Conservation (phyloP, 208 protist species). For the Leishmania amazonensis region DNA sequence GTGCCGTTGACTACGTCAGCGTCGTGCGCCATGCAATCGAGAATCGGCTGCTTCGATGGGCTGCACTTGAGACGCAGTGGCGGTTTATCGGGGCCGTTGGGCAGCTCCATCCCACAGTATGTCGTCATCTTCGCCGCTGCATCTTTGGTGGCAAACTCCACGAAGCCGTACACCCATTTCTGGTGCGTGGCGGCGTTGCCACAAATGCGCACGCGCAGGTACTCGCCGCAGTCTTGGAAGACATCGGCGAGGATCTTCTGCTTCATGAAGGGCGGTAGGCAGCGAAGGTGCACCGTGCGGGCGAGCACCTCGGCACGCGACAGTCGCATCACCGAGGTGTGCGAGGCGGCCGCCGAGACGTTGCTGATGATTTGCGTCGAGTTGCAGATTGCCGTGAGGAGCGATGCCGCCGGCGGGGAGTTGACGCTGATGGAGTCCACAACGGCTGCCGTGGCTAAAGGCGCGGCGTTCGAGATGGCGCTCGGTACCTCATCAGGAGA, state of each 20-base stretch:
- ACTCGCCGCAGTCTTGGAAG: slow-evolving; percentile 42
- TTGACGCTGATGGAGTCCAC: not conserved
- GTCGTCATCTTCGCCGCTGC: slow-evolving; percentile 42
- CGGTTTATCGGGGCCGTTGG: slow-evolving; percentile 42
- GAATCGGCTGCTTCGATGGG: slow-evolving; percentile 55
- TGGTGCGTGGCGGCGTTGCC: slow-evolving; percentile 44
- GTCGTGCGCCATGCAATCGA: slow-evolving; percentile 62
- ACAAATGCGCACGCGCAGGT: slow-evolving; percentile 52
- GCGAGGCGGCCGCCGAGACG: slow-evolving; percentile 8
- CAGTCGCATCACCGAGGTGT: slow-evolving; percentile 11
- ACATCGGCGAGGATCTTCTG: slow-evolving; percentile 55
- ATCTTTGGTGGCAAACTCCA: slow-evolving; percentile 45
- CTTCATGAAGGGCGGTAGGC: slow-evolving; percentile 48
- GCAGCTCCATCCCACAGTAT: slow-evolving; percentile 49
- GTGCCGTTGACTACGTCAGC: slow-evolving; percentile 40
- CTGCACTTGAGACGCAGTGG: slow-evolving; percentile 63
- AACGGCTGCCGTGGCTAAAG: not conserved
- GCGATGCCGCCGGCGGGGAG: not conserved
- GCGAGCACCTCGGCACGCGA: slow-evolving; percentile 33
- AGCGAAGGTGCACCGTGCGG: slow-evolving; percentile 61
- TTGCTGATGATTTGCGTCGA: slow-evolving; percentile 2
- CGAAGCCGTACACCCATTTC: slow-evolving; percentile 71
- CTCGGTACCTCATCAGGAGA: not conserved
- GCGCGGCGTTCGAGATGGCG: not conserved
- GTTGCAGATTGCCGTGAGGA: slow-evolving; percentile 1